These are phyloP conservation scores for Trichothecium sympodiale DNA, from an alignment of 2,329 filamentous ascomycete species.

Conservation along the genomic window DNA sequence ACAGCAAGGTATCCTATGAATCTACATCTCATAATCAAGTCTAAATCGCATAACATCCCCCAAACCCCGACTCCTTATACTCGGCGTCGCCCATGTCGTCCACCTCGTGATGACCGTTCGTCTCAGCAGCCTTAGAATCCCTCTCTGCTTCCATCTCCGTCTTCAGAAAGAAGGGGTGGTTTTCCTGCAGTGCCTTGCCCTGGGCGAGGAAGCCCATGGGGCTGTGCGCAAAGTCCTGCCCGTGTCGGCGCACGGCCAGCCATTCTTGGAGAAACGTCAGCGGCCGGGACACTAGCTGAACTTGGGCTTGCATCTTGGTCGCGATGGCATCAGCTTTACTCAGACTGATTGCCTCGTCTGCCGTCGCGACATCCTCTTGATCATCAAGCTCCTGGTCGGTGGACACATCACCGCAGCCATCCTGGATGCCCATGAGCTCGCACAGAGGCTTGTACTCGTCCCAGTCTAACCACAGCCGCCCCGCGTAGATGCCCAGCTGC, in stretches of 20 bases:
- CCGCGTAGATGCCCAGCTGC: conserved; percentile 49
- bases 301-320: conserved; percentile 1
- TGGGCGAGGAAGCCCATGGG: conserved; percentile 47
- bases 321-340: conserved; percentile 15
- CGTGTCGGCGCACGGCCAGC: conserved; percentile 40
- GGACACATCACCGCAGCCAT: conserved; percentile 29
- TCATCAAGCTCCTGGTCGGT: conserved; percentile 23
- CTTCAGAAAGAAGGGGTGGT: conserved; percentile 50
- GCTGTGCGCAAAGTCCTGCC: conserved; percentile 46
- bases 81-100: conserved; percentile 15
- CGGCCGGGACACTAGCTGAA: conserved; percentile 16
- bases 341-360: no score
- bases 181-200: conserved; percentile 32
- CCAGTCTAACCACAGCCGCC: conserved; percentile 48
- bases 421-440: conserved; percentile 25
- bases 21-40: no score
- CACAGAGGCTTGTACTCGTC: conserved; percentile 28
- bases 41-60: no score
- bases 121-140: conserved; percentile 3
- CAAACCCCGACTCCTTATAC: conserved; percentile 14
- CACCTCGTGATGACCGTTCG: conserved; percentile 10
- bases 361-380: conserved; percentile 15
- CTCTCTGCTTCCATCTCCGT: no score
- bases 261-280: conserved; percentile 44
- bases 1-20: no score